Evolutionary conservation across 306 rosid species (phyloP), one percentile per base, ranked within the genome.

Genomic region (Lablab purpureus): DNA sequence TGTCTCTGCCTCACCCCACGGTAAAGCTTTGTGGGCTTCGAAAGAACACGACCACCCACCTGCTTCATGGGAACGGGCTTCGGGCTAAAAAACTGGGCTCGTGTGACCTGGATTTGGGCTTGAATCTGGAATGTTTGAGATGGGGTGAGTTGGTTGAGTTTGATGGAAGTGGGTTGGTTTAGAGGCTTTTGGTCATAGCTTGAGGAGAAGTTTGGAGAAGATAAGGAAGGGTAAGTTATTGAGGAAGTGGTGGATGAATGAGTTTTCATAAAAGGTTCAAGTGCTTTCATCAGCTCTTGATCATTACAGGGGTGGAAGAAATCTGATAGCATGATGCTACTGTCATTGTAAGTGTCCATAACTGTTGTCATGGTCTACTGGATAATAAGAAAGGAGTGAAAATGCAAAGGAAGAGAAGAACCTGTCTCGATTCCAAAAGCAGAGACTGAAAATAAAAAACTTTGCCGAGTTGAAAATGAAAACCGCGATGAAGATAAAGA

Each of bases 1-100:
- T 93, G 97, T 37, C 96, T 75, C 85, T 90, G 96, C 34, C 97
- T 87, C 68, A 93, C 96, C 32, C 97, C 97, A 46, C 94, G 77
- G 82, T 88, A 93, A 2, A 89, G 91, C 73, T 90, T 90, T 1
- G 78, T 79, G 58, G 94, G 58, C 19, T 89, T 90, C 17, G 80
- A 7, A 37, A 82, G 80, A 81, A 63, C 19, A 49, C 19, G 8
- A 15, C 18, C 23, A 21, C 78, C 87, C 2, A 23, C 80, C 10
- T 86, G 84, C 68, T 92, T 92, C 97, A 92, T 90, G 13, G 93
- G 85, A 56, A 83, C 25, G 17, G 85, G 62, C 71, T 83, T 90
- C 2, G 89, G 91, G 47, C 85, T 5, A 1, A 90, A 91, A 28
- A 76, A 67, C 15, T 54, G 62, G 30, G 14, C 62, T 75, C 2